Conservation (phyloP, 495 filamentous ascomycete species). For the Niebla homalea region DNA sequence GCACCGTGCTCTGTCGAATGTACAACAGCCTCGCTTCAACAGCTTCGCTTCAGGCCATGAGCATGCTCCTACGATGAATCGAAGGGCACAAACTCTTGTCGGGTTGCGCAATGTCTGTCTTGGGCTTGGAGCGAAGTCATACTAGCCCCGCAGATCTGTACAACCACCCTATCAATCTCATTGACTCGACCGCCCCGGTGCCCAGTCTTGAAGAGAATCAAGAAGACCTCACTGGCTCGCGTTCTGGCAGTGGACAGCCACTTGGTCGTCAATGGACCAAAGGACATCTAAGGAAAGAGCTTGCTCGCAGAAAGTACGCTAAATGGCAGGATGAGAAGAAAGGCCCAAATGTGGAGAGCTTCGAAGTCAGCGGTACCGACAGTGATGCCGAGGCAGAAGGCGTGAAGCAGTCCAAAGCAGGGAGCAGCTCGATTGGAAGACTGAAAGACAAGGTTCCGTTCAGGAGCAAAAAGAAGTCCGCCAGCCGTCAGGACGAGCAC, state of each 20-base stretch:
- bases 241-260: constrained; percentile 8
- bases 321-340: constrained; percentile 46
- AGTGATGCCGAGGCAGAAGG: constrained; percentile 9
- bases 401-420: constrained; percentile 7
- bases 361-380: constrained; percentile 17
- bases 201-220: background rate
- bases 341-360: constrained; percentile 14
- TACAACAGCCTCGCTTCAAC: no score
- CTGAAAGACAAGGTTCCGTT: constrained; percentile 14
- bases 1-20: no score
- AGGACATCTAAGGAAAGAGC: constrained; percentile 30
- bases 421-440: constrained; percentile 8
- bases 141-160: constrained; percentile 11
- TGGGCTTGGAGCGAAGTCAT: constrained; percentile 12
- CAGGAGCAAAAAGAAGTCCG: constrained; percentile 16
- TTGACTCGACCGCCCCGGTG: constrained; percentile 17
- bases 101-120: constrained; percentile 10
- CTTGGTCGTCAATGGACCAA: constrained; percentile 21
- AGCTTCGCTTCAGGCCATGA: no score
- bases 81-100: no score
- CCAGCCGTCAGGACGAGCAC: constrained; percentile 23
- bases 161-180: constrained; percentile 17
- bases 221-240: background rate
- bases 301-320: constrained; percentile 44
- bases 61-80: no score